Conservation (phyloP, 805 yeast genomes). For the Ogataea zsoltii region DNA sequence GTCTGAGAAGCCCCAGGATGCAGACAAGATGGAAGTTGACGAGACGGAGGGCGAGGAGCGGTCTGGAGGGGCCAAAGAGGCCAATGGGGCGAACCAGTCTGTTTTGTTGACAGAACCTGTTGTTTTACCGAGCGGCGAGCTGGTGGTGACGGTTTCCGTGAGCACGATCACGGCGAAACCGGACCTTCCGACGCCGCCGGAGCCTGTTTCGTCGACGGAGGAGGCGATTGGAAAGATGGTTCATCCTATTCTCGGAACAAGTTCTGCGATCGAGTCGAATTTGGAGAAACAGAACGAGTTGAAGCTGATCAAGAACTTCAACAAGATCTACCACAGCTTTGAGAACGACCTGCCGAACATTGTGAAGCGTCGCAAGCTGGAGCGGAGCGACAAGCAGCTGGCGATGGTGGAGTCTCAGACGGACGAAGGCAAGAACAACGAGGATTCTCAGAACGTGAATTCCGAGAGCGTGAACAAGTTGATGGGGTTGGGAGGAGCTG, state of each 20-base stretch:
- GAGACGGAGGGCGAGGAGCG: neutral
- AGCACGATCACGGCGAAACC: constrained; percentile 30
- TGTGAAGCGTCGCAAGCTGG: constrained; percentile 71
- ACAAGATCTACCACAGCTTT: constrained; percentile 71
- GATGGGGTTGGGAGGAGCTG: constrained; percentile 57
- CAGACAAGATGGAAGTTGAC: constrained; percentile 11
- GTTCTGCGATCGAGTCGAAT: constrained; percentile 43
- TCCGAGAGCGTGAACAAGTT: constrained; percentile 31
- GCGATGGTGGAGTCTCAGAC: constrained; percentile 37
- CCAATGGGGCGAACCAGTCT: too few relatives aligned
- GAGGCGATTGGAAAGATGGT: constrained; percentile 36
- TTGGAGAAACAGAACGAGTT: constrained; percentile 40
- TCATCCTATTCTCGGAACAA: constrained; percentile 37
- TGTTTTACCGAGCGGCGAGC: constrained; percentile 13
- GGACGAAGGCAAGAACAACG: constrained; percentile 15
- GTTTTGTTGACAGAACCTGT: constrained; percentile 1
- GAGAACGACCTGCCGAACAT: constrained; percentile 78
- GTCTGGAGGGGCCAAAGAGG: neutral
- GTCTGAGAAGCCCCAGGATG: constrained; percentile 1
- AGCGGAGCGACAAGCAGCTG: constrained; percentile 75
- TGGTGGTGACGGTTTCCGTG: constrained; percentile 19
- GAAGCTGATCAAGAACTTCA: constrained; percentile 58
- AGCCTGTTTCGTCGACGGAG: constrained; percentile 28
- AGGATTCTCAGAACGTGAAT: constrained; percentile 30
- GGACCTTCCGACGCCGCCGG: constrained; percentile 28